phyloP scores from a whole-genome alignment of 345 rosid species.

The Rhodamnia rubescens region DNA sequence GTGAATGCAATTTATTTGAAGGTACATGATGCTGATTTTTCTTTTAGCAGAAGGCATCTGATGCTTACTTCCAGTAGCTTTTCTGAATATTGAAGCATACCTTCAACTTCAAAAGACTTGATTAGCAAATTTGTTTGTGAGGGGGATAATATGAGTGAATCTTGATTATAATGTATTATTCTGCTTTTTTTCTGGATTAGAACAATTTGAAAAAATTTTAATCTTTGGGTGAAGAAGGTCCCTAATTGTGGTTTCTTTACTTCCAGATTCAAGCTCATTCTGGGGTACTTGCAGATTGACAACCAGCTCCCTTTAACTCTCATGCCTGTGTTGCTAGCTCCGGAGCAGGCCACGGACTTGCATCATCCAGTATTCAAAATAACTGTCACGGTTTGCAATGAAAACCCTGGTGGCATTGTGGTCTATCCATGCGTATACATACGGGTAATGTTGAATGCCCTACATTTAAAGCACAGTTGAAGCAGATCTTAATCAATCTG shows the following conservation, averaged over 20 bases:
- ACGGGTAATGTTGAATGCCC: slow-evolving; percentile 45
- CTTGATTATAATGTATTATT: neutral
- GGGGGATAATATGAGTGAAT: neutral
- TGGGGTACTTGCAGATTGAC: slow-evolving; percentile 84
- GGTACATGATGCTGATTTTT: neutral
- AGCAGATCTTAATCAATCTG: neutral
- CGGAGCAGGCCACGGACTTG: slow-evolving; percentile 58
- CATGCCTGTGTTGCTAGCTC: slow-evolving; percentile 88
- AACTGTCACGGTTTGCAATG: slow-evolving; percentile 73
- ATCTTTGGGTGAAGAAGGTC: neutral
- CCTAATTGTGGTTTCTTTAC: neutral
- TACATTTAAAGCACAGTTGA: neutral
- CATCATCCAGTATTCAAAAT: slow-evolving; percentile 91
- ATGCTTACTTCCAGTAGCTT: neutral
- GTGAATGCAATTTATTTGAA: neutral
- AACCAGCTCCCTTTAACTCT: slow-evolving; percentile 91
- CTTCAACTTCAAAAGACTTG: neutral
- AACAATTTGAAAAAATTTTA: neutral
- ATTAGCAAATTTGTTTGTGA: neutral
- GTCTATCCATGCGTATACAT: slow-evolving; percentile 81
- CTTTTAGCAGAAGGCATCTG: neutral
- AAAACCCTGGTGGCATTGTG: slow-evolving; percentile 62
- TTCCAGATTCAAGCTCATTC: slow-evolving; percentile 87
- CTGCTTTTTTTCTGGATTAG: neutral
- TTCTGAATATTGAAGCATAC: neutral